Evolutionary conservation across 1,284 basidiomycete genomes (phyloP), one percentile per base, ranked within the genome.

Genomic region (Trichosporon sp.): DNA sequence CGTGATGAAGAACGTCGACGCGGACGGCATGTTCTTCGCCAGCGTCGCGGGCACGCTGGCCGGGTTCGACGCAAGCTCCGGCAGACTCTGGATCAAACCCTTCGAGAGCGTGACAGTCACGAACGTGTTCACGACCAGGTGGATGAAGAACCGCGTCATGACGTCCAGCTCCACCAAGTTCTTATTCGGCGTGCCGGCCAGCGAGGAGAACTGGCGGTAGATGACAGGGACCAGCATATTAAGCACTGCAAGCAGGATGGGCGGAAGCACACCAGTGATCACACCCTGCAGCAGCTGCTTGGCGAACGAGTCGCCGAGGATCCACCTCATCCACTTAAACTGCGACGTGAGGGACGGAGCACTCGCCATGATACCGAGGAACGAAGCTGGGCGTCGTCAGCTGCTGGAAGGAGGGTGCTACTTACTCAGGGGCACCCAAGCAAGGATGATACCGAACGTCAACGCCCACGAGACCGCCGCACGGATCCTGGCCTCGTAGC

Each of bases 1-100:
- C 11, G 90, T 91, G 70, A 93, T 84, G 86, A 92, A 93, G 86
- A 92, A 93, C 15, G 88, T 89, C 13, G 90, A 90, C 0, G 90
- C 90, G 15, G 85, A 85, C 2, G 91, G 91, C 47, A 93, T 86
- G 68, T 89, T 86, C 13, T 81, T 78, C 0, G 89, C 88, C 25
- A 91, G 84, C 2, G 83, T 83, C 1, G 74, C 87, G 35, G 83
- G 87, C 76, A 75, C 87, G 74, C 68, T 87, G 0, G 86, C 83
- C 0, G 90, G 90, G 71, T 88, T 85, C 34, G 86, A 77, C 47
- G 75, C 75, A 42, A 87, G 81, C 5, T 67, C 53, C 3, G 51
- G 31, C 23, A 71, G 56, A 21, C 32, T 23, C 44, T 65, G 53
- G 6, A 81, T 76, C 60, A 91, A 81, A 69, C 89, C 89, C 18